Conservation (phyloP, 768 basidiomycete genomes). For the Sporobolomyces phaffii region DNA sequence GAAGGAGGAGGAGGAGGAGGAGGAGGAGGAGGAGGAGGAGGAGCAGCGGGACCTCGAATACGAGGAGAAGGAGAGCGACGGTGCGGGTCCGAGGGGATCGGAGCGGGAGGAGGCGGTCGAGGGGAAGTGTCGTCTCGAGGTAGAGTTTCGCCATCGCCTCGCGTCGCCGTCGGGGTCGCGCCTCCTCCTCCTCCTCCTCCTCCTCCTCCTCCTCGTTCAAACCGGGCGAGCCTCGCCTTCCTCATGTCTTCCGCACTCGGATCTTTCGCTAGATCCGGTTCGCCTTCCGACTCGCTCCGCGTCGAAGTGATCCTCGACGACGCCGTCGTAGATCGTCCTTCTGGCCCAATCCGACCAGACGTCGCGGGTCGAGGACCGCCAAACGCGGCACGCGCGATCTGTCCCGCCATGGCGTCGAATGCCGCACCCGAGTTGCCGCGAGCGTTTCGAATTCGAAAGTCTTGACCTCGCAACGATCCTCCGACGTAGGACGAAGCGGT, state of each 20-base stretch:
- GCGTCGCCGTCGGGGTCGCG: not conserved
- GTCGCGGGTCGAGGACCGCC: not conserved
- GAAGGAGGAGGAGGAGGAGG: not conserved
- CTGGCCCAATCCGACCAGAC: not conserved
- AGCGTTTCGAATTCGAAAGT: not conserved
- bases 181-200: not conserved
- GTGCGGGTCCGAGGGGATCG: not conserved
- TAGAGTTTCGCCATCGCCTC: not conserved
- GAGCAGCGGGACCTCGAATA: not conserved
- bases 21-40: not conserved
- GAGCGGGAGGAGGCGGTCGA: no score
- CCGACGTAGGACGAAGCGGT: not conserved
- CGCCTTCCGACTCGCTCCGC: not conserved
- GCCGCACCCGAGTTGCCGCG: not conserved
- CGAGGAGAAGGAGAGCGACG: not conserved
- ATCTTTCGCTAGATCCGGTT: not conserved
- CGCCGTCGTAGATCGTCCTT: not conserved
- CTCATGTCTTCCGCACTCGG: not conserved
- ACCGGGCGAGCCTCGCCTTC: slow-evolving; percentile 5
- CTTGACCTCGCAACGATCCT: not conserved
- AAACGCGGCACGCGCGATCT: not conserved
- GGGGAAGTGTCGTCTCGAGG: no score
- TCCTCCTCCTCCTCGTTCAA: not conserved
- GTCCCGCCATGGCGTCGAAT: not conserved
- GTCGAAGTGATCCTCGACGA: not conserved